Evolutionary conservation across 2,329 filamentous ascomycete species (phyloP).

Genomic region (Diaporthe aspalathi): DNA sequence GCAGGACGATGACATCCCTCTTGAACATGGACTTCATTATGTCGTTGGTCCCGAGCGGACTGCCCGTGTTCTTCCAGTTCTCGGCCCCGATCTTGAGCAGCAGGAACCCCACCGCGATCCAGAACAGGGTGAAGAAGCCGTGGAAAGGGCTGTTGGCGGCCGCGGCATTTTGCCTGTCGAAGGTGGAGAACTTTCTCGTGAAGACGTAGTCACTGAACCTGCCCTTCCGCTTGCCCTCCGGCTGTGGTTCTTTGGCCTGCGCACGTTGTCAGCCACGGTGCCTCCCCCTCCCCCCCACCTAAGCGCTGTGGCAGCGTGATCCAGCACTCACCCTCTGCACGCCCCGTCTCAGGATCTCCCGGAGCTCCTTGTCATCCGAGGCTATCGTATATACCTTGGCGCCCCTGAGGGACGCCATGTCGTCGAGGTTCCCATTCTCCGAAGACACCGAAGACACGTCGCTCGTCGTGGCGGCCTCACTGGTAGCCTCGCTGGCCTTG

Average conservation of each 20-base stretch:
- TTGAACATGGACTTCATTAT: conserved; percentile 76
- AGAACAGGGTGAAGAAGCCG: conserved; percentile 84
- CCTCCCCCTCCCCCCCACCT: too few relatives aligned
- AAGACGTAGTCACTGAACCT: conserved; percentile 72
- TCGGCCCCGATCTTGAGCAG: conserved; percentile 74
- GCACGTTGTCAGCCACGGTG: conserved; percentile 38
- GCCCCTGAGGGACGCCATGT: conserved; percentile 35
- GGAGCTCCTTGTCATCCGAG: conserved; percentile 53
- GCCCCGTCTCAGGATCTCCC: conserved; percentile 51
- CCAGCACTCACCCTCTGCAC: conserved; percentile 44
- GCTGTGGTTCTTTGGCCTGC: conserved; percentile 34
- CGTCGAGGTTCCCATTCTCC: conserved; percentile 37
- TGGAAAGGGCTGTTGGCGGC: conserved; percentile 77
- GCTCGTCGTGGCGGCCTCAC: conserved; percentile 36
- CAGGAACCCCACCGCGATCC: conserved; percentile 75
- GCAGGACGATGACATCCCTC: conserved; percentile 63
- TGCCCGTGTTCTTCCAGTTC: conserved; percentile 78
- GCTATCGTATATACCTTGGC: conserved; percentile 44
- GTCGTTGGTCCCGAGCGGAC: conserved; percentile 75
- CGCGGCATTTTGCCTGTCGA: conserved; percentile 76
- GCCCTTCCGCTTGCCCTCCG: conserved; percentile 42
- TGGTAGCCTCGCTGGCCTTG: conserved; percentile 13
- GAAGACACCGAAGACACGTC: conserved; percentile 35
- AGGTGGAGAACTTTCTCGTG: conserved; percentile 77
- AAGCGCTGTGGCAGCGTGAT: conserved; percentile 25